A percentile compares a stretch with the other conserved stretches of the same genome.
Conservation (phyloP, 2,329 filamentous ascomycete genomes). For the Pseudocercospora eumusae region DNA sequence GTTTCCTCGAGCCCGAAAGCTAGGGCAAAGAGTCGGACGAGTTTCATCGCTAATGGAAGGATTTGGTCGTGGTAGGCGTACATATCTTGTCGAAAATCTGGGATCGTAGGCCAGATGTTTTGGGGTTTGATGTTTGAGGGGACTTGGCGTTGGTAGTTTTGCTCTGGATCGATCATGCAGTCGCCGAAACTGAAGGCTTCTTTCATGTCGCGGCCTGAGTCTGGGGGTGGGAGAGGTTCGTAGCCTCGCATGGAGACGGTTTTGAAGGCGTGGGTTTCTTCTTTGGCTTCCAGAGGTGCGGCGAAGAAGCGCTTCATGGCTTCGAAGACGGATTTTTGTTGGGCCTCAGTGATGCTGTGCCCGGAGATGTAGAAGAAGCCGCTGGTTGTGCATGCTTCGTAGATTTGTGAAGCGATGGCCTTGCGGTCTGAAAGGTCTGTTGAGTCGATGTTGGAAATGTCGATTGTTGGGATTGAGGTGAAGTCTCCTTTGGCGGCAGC, state of each 20-base stretch:
- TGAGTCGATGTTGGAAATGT: slow-evolving; percentile 21
- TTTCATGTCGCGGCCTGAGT: slow-evolving; percentile 36
- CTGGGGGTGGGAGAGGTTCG: slow-evolving; percentile 41
- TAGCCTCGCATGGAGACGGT: slow-evolving; percentile 41
- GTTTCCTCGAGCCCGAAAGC: slow-evolving; percentile 39
- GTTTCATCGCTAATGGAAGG: slow-evolving; percentile 38
- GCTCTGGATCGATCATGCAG: slow-evolving; percentile 43
- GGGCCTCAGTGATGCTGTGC: slow-evolving; percentile 32
- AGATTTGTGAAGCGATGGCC: slow-evolving; percentile 35
- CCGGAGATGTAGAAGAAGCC: slow-evolving; percentile 22
- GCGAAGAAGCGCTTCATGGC: slow-evolving; percentile 39
- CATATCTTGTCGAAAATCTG: slow-evolving; percentile 37
- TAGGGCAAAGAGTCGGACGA: slow-evolving; percentile 40
- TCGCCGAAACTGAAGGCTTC: slow-evolving; percentile 46
- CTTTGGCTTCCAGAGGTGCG: slow-evolving; percentile 39
- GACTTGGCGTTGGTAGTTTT: slow-evolving; percentile 29
- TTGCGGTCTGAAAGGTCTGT: slow-evolving; percentile 5
- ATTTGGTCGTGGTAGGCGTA: slow-evolving; percentile 42
- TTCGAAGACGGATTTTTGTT: slow-evolving; percentile 37
- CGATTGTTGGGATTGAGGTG: slow-evolving; percentile 26
- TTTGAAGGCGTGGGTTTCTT: slow-evolving; percentile 42
- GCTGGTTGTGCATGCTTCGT: slow-evolving; percentile 38
- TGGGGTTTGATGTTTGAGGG: slow-evolving; percentile 26
- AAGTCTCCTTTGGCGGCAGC: slow-evolving; percentile 15
- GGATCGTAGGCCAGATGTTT: slow-evolving; percentile 41